Conservation (phyloP, 192 early-diverging fungal genomes). For the Coemansia sp. region DNA sequence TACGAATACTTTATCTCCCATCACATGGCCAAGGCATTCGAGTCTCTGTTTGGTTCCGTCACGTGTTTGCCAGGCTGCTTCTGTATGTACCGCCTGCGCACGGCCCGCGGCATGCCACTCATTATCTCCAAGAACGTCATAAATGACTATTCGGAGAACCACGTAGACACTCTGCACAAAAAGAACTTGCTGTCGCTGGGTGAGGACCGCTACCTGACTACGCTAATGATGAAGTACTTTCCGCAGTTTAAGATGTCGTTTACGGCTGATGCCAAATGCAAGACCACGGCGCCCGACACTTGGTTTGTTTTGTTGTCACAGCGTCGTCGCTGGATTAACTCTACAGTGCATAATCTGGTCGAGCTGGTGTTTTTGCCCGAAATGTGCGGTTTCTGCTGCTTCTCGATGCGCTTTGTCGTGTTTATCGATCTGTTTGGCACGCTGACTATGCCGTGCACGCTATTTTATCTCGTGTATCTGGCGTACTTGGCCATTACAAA, state of each 20-base stretch:
- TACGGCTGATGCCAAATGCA: slow-evolving; percentile 80
- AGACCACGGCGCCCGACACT: slow-evolving; percentile 85
- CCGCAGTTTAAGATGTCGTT: slow-evolving; percentile 93
- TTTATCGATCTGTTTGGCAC: slow-evolving; percentile 89
- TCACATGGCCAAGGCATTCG: slow-evolving; percentile 88
- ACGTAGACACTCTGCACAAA: slow-evolving; percentile 93
- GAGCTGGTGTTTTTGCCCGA: slow-evolving; percentile 84
- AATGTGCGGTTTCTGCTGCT: slow-evolving; percentile 95
- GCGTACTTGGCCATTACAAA: slow-evolving; percentile 66
- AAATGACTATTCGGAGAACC: slow-evolving; percentile 84
- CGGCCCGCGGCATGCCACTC: slow-evolving; percentile 68
- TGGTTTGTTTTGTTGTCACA: slow-evolving; percentile 89
- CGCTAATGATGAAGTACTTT: slow-evolving; percentile 96
- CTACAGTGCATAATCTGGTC: slow-evolving; percentile 93
- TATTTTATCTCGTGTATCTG: slow-evolving; percentile 78
- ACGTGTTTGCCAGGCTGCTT: slow-evolving; percentile 85
- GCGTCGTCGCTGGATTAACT: slow-evolving; percentile 98
- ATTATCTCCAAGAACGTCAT: slow-evolving; percentile 80
- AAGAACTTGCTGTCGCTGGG: slow-evolving; percentile 96
- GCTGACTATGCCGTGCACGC: slow-evolving; percentile 73
- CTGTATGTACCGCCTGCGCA: slow-evolving; percentile 82
- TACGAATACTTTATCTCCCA: slow-evolving; percentile 92
- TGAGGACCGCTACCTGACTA: slow-evolving; percentile 97
- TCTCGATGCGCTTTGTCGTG: slow-evolving; percentile 97
- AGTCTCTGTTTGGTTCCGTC: slow-evolving; percentile 77